phyloP scores from a whole-genome alignment of 352 stramenopile genomes.

The Ophiocytium majus region DNA sequence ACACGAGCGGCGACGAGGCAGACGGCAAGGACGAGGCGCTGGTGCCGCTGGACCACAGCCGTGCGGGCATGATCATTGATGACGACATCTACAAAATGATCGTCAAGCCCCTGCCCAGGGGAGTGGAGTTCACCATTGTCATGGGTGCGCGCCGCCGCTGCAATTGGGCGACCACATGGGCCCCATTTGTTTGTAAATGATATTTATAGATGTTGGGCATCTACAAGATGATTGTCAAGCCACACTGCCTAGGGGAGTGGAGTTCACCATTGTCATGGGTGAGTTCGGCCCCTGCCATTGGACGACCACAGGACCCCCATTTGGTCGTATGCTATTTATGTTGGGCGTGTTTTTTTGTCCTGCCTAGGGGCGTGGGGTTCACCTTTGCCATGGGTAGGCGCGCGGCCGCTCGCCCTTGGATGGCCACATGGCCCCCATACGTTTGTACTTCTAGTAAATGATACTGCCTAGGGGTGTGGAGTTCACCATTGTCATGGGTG shows the following conservation, averaged over 20 bases:
- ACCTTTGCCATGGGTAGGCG: too few relatives aligned
- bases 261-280: not conserved
- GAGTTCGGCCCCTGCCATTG: not conserved
- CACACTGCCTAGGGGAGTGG: not conserved
- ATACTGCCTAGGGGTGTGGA: too few relatives aligned
- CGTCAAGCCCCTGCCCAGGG: not conserved
- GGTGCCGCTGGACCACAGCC: conserved; percentile 6
- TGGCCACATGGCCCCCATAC: too few relatives aligned
- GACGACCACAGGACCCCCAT: not conserved
- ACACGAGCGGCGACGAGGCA: conserved; percentile 60
- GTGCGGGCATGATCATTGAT: conserved; percentile 20
- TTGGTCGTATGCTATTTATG: too few relatives aligned
- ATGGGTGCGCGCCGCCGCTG: not conserved
- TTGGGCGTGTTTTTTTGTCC: too few relatives aligned
- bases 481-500: not conserved
- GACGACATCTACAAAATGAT: conserved; percentile 22
- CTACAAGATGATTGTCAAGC: not conserved
- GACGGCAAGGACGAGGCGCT: conserved; percentile 61
- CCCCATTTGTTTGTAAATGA: too few relatives aligned
- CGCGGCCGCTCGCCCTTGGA: too few relatives aligned
- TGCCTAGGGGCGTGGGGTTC: too few relatives aligned
- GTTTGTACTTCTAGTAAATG: too few relatives aligned
- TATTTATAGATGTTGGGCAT: too few relatives aligned
- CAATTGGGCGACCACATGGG: not conserved
- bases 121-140: not conserved